A percentile compares a stretch with the other conserved stretches of the same genome.
Evolutionary conservation across 2,329 filamentous ascomycete species (phyloP).

Genomic region (Pyrenophora seminiperda): DNA sequence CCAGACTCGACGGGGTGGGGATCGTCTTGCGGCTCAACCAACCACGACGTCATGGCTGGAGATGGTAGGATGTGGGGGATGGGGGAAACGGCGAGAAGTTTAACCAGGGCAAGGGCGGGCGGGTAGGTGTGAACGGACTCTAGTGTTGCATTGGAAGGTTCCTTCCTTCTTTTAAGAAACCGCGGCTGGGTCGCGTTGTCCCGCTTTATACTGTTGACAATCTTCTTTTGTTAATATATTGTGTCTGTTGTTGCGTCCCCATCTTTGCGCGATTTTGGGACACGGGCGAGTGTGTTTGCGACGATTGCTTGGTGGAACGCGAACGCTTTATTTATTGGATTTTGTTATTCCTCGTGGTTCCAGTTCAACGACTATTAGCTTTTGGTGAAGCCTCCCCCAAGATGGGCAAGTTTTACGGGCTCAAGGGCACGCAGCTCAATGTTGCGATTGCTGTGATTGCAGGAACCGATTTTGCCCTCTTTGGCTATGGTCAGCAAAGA

Average conservation of each 20-base stretch:
- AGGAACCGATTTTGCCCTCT: slow-evolving; percentile 70
- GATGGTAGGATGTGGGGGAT: slow-evolving; percentile 14
- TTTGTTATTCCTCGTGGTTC: too few relatives aligned
- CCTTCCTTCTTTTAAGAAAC: slow-evolving; percentile 6
- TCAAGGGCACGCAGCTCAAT: slow-evolving; percentile 67
- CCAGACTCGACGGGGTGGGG: slow-evolving; percentile 19
- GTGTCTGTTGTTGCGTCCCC: background rate
- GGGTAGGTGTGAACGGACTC: slow-evolving; percentile 7
- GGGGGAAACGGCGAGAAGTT: slow-evolving; percentile 16
- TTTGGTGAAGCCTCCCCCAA: too few relatives aligned
- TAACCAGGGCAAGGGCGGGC: slow-evolving; percentile 10
- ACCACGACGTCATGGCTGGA: slow-evolving; percentile 22
- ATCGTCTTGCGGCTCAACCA: slow-evolving; percentile 17
- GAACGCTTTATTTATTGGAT: background rate
- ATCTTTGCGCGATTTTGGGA: background rate
- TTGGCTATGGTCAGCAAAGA: slow-evolving; percentile 64
- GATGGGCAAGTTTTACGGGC: slow-evolving; percentile 63
- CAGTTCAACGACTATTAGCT: too few relatives aligned
- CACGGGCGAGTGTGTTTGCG: background rate
- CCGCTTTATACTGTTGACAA: too few relatives aligned
- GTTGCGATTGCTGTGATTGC: slow-evolving; percentile 73
- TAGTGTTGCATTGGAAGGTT: slow-evolving; percentile 9
- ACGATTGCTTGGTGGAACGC: too few relatives aligned
- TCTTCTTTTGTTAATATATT: too few relatives aligned
- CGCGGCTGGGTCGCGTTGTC: slow-evolving; percentile 9